Percentiles rank a stretch among this genome's conserved stretches.
Conservation (phyloP, 345 rosid species). For the Litchi chinensis region DNA sequence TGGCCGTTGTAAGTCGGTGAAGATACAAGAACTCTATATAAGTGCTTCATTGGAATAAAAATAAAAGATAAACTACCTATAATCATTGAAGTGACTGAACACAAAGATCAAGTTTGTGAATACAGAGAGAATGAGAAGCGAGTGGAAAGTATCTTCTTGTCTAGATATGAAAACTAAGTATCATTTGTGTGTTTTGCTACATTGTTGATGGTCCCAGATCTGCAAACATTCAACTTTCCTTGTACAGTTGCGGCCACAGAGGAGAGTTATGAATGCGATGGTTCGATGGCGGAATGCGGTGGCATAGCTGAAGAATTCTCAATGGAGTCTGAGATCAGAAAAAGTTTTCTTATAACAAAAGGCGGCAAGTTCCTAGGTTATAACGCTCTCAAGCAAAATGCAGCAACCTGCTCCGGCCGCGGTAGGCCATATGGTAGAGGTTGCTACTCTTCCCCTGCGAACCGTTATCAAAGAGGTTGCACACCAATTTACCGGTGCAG, state of each 20-base stretch:
- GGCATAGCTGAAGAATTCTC: conserved; percentile 16
- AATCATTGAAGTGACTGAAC: background rate
- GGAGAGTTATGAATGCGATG: conserved; percentile 1
- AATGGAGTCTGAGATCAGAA: conserved; percentile 18
- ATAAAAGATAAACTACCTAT: too few species aligned
- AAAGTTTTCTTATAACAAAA: conserved; percentile 10
- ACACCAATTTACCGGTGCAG: conserved; percentile 15
- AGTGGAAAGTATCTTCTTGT: background rate
- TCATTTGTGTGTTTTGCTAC: conserved; percentile 8
- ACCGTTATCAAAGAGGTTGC: conserved; percentile 26
- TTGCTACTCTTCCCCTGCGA: conserved; percentile 25
- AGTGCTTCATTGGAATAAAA: too few species aligned
- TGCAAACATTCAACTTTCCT: background rate
- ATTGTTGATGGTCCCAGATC: background rate
- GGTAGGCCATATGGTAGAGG: conserved; percentile 16
- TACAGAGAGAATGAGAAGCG: background rate
- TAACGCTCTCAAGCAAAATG: conserved; percentile 11
- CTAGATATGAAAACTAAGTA: conserved; percentile 2
- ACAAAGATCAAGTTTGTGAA: background rate
- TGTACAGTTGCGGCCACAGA: background rate
- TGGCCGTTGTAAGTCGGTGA: background rate
- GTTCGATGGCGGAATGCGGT: conserved; percentile 16
- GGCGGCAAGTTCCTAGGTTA: background rate
- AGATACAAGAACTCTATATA: background rate
- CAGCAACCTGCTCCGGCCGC: background rate